A percentile compares a stretch with the other conserved stretches of the same genome.
Conservation (phyloP, 495 filamentous ascomycete species). For the Neurospora sp. region DNA sequence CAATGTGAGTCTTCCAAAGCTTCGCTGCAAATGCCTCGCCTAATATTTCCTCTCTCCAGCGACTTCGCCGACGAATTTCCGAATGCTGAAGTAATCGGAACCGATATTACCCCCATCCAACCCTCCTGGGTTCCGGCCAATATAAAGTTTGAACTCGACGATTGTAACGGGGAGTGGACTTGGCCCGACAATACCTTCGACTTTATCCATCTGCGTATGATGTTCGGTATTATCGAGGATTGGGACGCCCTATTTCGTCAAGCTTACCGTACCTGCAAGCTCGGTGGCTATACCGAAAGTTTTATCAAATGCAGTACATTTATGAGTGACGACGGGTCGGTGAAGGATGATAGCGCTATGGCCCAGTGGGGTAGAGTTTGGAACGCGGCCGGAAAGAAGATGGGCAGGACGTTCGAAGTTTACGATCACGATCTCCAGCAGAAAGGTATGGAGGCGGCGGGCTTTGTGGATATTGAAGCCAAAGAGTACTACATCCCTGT, state of each 20-base stretch:
- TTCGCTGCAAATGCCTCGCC: not conserved
- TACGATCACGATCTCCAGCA: constrained; percentile 16
- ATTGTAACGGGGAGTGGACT: constrained; percentile 36
- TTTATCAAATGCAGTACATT: constrained; percentile 14
- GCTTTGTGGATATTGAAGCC: constrained; percentile 34
- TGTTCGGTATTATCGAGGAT: constrained; percentile 40
- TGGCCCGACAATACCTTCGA: constrained; percentile 41
- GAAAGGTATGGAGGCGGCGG: constrained; percentile 28
- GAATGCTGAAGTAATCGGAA: constrained; percentile 37
- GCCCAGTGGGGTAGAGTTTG: not conserved
- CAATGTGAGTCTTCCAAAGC: constrained; percentile 9
- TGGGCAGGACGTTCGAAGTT: constrained; percentile 1
- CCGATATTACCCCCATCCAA: constrained; percentile 37
- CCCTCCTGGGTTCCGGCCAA: constrained; percentile 32
- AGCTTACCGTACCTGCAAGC: constrained; percentile 11
- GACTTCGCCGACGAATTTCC: constrained; percentile 44
- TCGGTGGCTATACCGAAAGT: constrained; percentile 14
- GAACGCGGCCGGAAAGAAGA: not conserved
- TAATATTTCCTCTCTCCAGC: constrained; percentile 13
- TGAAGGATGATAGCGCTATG: not conserved
- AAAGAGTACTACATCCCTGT: constrained; percentile 13
- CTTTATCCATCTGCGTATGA: constrained; percentile 43
- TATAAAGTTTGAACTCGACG: constrained; percentile 39
- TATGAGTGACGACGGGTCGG: not conserved
- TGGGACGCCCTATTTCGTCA: constrained; percentile 37